These are phyloP conservation scores for Neurospora tetrasperma DNA, from an alignment of 495 filamentous ascomycete species.

Conservation along the genomic window DNA sequence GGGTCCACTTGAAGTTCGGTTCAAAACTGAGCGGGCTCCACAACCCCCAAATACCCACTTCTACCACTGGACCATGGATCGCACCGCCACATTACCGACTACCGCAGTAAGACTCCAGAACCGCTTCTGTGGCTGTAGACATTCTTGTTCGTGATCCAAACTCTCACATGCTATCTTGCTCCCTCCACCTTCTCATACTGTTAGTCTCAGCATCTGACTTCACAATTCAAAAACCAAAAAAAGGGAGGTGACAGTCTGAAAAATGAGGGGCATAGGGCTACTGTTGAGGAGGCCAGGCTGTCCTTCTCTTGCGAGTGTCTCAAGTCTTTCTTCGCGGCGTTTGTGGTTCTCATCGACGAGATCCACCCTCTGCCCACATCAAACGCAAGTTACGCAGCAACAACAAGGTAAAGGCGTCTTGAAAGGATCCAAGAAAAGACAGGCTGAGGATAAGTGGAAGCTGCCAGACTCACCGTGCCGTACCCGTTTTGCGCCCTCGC, in stretches of 20 bases:
- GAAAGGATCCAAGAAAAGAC: background rate
- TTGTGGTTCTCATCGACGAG: background rate
- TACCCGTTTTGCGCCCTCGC: slow-evolving; percentile 92
- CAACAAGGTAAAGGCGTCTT: background rate
- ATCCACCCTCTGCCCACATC: background rate
- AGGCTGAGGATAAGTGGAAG: slow-evolving; percentile 3
- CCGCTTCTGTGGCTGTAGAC: background rate
- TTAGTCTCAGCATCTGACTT: background rate
- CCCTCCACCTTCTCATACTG: background rate
- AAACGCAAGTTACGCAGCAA: background rate
- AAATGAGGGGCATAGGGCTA: background rate
- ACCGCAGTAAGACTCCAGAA: background rate
- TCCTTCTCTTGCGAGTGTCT: background rate
- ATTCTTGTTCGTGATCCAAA: background rate
- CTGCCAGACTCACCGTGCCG: slow-evolving; percentile 60
- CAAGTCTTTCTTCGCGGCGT: background rate
- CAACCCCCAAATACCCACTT: background rate
- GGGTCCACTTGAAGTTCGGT: background rate
- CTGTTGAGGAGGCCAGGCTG: background rate
- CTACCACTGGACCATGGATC: background rate
- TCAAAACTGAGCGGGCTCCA: background rate
- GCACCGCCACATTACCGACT: background rate
- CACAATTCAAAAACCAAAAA: background rate
- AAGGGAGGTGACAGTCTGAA: background rate
- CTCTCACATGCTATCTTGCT: background rate